Evolutionary conservation across 2,329 filamentous ascomycete genomes (phyloP).

Genomic region (Pestalotiopsis fici): DNA sequence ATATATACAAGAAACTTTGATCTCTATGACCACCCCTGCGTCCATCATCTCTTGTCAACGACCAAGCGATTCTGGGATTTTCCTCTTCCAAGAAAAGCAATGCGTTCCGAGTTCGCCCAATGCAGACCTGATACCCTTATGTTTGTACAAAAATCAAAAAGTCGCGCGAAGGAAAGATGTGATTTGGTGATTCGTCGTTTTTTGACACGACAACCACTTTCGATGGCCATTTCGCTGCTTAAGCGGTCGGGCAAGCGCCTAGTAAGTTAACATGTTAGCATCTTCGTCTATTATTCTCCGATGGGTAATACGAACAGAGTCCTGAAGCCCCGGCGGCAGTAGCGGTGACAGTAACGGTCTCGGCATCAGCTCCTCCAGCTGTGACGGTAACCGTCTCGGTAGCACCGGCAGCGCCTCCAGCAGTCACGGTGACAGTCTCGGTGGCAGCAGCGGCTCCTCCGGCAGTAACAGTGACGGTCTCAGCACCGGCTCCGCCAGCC

Average conservation of each 20-base stretch:
- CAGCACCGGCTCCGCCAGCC: background rate
- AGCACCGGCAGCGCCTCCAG: background rate
- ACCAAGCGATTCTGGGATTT: too few species aligned
- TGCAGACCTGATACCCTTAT: background rate
- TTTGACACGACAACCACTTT: background rate
- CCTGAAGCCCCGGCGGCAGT: background rate
- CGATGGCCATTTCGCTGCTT: background rate
- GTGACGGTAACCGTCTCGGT: slow-evolving; percentile 9
- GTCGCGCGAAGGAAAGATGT: background rate
- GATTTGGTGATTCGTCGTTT: background rate
- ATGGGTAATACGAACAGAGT: too few species aligned
- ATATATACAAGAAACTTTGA: slow-evolving; percentile 14
- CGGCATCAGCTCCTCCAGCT: slow-evolving; percentile 1
- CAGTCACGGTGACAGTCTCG: slow-evolving; percentile 8
- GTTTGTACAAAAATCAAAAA: background rate
- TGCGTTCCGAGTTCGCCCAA: background rate
- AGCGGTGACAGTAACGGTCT: background rate
- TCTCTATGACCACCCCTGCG: slow-evolving; percentile 12
- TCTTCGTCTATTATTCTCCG: too few species aligned
- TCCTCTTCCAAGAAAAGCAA: background rate
- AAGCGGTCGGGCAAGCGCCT: background rate
- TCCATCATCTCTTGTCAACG: background rate
- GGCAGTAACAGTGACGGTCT: slow-evolving; percentile 1
- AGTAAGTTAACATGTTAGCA: too few species aligned
- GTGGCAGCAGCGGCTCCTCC: slow-evolving; percentile 1